Conservation (phyloP, 2,329 filamentous ascomycete species). For the Botrytis medusae region DNA sequence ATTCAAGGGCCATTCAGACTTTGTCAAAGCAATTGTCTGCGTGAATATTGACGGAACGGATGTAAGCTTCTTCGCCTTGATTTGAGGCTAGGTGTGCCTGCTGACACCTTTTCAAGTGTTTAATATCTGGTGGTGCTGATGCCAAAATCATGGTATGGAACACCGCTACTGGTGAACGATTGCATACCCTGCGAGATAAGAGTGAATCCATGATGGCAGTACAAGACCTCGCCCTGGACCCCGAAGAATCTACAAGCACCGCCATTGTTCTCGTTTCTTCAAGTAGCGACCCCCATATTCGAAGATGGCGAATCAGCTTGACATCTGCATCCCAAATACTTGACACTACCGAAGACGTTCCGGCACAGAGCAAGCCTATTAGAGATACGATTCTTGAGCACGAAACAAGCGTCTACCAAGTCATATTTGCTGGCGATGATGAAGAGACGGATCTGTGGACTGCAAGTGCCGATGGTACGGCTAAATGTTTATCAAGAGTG, state of each 20-base stretch:
- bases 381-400: constrained; percentile 69
- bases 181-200: constrained; percentile 78
- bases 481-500: constrained; percentile 72
- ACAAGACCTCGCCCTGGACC: constrained; percentile 76
- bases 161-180: constrained; percentile 60
- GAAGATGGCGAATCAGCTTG: constrained; percentile 67
- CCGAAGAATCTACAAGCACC: constrained; percentile 52
- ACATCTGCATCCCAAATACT: constrained; percentile 55
- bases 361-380: constrained; percentile 36
- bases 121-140: constrained; percentile 76
- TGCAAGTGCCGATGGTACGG: constrained; percentile 85
- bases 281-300: constrained; percentile 76
- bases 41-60: constrained; percentile 60
- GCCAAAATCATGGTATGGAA: constrained; percentile 86
- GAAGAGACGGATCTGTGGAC: constrained; percentile 78
- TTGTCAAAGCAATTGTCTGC: constrained; percentile 78
- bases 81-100: constrained; percentile 2
- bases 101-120: constrained; percentile 36
- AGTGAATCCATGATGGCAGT: constrained; percentile 71
- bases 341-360: constrained; percentile 41
- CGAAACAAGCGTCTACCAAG: constrained; percentile 84
- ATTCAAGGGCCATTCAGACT: constrained; percentile 80
- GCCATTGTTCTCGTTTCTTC: constrained; percentile 69
- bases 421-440: constrained; percentile 67
- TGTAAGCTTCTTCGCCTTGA: constrained; percentile 35